Base-by-base conservation (phyloP, 2,329 filamentous ascomycete genomes). In the Phialophora macrospora region DNA sequence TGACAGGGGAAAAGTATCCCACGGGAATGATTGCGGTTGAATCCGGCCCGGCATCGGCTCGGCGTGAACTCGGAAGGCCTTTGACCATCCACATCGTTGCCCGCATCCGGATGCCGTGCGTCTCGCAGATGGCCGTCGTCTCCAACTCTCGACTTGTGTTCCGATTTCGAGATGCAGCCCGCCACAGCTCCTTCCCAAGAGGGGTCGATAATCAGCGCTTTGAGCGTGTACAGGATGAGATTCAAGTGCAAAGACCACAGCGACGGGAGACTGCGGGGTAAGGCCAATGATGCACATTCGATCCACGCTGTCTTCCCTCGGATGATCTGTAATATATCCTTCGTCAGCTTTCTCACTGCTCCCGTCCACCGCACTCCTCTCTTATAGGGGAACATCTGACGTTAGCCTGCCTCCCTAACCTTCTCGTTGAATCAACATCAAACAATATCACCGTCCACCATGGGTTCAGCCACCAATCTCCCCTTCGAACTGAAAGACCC, bases 401-500 rank as follows among this genome's bases (percentile, higher is more conserved):
- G 20, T 24, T 17, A 8, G 24, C 48, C 51, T 55, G 22, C 24
- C 51, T 9, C n/a, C 26, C 8, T 26, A 22, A 55, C 5, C 14
- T 34, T 8, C 28, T 7, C 17, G 34, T 3, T 52, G 11, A 17
- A 9, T 26, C 5, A 26, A 26, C 9, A 52, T 8, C 7, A 4
- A 17, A 26, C 7, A 4, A 17, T 14, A 20, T 11, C 2, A 26
- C 22, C 22, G 8, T 7, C 17, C 24, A 55, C 9, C 26, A 55
- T 55, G 52, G 52, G 52, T 28, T 55, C 52, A 6, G 6, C 52
- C n/a, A 22, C 71, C 55, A 57, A 26, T 14, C 65, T 74, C 52
- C 79, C 80, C 14, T 79, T 80, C 34, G 67, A 82, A 71, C 77
- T 86, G 38, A 74, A 78, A 22, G 80, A 86, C 72, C 77, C 79